Conservation (phyloP, 73 alveolate species). For the Effrenium voratum region DNA sequence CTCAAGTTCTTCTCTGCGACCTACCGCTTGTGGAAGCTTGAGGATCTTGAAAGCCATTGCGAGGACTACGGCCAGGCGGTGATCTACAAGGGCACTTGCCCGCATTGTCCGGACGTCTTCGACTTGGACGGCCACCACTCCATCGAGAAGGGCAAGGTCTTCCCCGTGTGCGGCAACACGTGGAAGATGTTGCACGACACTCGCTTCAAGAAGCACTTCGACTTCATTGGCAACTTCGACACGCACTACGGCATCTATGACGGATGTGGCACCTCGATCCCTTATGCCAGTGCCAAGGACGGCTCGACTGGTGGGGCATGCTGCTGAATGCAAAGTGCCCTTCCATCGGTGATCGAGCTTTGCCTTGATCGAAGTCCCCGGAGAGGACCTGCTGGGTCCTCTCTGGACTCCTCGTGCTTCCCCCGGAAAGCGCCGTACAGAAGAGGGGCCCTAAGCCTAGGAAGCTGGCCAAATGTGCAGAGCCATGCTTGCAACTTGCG, state of each 20-base stretch:
- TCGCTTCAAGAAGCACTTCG: background rate
- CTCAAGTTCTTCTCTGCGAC: conserved; percentile 75
- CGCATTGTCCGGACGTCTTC: conserved; percentile 51
- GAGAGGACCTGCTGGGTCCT: too few species aligned
- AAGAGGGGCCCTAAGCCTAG: too few species aligned
- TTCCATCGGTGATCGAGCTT: too few species aligned
- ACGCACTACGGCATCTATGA: background rate
- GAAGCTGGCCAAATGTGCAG: too few species aligned
- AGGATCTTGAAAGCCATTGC: conserved; percentile 85
- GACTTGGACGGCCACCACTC: conserved; percentile 72
- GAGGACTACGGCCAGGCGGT: conserved; percentile 94
- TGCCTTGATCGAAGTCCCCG: too few species aligned
- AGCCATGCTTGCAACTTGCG: too few species aligned
- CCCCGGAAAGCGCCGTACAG: too few species aligned
- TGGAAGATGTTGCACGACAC: background rate
- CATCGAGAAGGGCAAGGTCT: conserved; percentile 60
- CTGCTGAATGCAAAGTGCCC: too few species aligned
- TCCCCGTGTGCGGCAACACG: conserved; percentile 90
- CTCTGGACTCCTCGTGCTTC: too few species aligned
- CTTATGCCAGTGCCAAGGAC: too few species aligned
- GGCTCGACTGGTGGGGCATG: too few species aligned
- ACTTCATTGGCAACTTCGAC: background rate
- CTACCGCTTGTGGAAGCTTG: conserved; percentile 90
- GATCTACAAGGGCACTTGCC: conserved; percentile 81
- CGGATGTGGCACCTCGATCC: background rate